Conservation (phyloP, 2,329 filamentous ascomycete species). For the Aurifilum marmelostoma region DNA sequence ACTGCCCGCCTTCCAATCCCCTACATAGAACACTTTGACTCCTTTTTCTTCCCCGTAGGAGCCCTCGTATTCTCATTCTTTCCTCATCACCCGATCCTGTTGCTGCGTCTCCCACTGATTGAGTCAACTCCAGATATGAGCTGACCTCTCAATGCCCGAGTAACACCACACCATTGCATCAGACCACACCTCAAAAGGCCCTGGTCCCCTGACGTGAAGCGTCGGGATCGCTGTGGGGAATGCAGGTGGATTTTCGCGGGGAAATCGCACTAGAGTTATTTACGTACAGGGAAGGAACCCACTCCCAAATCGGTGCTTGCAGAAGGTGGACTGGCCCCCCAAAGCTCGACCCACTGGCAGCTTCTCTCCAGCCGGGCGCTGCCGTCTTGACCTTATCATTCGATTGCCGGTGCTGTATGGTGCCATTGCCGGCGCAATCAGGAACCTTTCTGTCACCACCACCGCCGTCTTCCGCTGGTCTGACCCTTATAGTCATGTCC, state of each 20-base stretch:
- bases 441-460: background rate
- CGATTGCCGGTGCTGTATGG: background rate
- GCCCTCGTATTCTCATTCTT: background rate
- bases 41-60: background rate
- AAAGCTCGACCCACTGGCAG: background rate
- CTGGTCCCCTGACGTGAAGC: conserved; percentile 2
- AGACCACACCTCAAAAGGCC: conserved; percentile 6
- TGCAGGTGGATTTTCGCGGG: conserved; percentile 9
- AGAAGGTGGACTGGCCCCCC: background rate
- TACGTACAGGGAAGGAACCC: background rate
- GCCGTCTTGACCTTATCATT: background rate
- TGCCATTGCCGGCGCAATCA: conserved; percentile 11
- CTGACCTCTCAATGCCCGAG: background rate
- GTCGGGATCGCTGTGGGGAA: conserved; percentile 14
- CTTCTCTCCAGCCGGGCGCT: background rate
- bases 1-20: background rate
- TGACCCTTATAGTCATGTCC: background rate
- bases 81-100: background rate
- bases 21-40: background rate
- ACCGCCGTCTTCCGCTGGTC: background rate
- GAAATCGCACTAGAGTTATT: conserved; percentile 3
- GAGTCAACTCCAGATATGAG: background rate
- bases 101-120: background rate
- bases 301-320: background rate
- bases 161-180: conserved; percentile 10